Conservation (phyloP, 2,329 filamentous ascomycete species). For the Pezicula rhizophila region DNA sequence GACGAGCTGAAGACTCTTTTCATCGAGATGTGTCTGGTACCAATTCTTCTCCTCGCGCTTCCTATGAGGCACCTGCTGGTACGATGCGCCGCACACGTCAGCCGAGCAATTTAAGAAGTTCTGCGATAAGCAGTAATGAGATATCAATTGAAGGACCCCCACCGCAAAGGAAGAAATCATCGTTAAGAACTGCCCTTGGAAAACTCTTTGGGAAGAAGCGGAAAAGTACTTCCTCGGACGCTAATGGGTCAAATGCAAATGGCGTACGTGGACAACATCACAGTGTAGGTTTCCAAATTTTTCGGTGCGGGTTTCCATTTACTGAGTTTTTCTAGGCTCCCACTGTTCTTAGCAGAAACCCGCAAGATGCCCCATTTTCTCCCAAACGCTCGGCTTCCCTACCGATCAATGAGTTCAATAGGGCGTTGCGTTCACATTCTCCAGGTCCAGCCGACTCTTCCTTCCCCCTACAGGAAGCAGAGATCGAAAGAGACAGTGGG, state of each 20-base stretch:
- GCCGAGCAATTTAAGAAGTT: conserved; percentile 38
- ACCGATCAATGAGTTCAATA: conserved; percentile 54
- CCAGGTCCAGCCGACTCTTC: conserved; percentile 44
- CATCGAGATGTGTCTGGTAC: conserved; percentile 8
- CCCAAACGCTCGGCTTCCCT: conserved; percentile 51
- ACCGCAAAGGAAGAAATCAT: conserved; percentile 48
- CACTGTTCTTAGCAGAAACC: conserved; percentile 28
- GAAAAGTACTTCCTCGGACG: conserved; percentile 29
- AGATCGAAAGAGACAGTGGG: conserved; percentile 41
- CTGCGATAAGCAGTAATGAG: conserved; percentile 37
- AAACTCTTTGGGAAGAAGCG: conserved; percentile 54
- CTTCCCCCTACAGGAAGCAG: conserved; percentile 38
- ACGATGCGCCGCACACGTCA: conserved; percentile 9
- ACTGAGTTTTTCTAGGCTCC: conserved; percentile 30
- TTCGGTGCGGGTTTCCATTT: conserved; percentile 3
- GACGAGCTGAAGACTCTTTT: conserved; percentile 11
- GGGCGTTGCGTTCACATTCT: conserved; percentile 56
- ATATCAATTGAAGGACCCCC: conserved; percentile 32
- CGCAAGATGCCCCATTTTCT: conserved; percentile 31
- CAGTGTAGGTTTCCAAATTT: conserved; percentile 38
- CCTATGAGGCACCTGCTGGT: conserved; percentile 10
- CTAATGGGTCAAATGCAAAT: conserved; percentile 6
- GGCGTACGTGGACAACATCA: conserved; percentile 33
- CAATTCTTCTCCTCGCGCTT: conserved; percentile 8
- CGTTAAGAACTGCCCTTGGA: conserved; percentile 48